Percentiles rank a stretch among this genome's conserved stretches.
These are phyloP conservation scores for Cutaneotrichosporon spelunceum DNA, from an alignment of 1,284 basidiomycete genomes.

Conservation along the genomic window DNA sequence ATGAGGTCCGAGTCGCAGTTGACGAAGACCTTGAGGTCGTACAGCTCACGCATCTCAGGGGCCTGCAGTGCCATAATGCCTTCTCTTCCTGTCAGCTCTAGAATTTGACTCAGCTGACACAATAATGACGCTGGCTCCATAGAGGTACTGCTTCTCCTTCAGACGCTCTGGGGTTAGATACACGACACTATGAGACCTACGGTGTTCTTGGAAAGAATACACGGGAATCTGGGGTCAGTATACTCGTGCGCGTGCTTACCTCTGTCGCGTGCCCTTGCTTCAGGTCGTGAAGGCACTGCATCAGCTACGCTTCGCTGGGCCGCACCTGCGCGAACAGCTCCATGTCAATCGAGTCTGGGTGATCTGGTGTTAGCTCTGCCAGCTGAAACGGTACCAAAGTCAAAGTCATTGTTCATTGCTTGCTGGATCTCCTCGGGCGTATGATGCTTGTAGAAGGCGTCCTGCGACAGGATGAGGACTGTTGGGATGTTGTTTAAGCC, in stretches of 20 bases:
- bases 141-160: slow-evolving; percentile 82
- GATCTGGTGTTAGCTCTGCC: slow-evolving; percentile 58
- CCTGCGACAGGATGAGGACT: slow-evolving; percentile 78
- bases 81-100: slow-evolving; percentile 54
- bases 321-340: slow-evolving; percentile 71
- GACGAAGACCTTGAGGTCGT: slow-evolving; percentile 78
- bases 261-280: slow-evolving; percentile 65
- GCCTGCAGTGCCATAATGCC: slow-evolving; percentile 90
- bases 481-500: slow-evolving; percentile 78
- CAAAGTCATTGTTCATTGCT: slow-evolving; percentile 79
- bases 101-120: slow-evolving; percentile 52
- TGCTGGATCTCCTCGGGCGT: slow-evolving; percentile 70
- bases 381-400: slow-evolving; percentile 58
- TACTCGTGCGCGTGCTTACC: slow-evolving; percentile 23
- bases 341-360: slow-evolving; percentile 90
- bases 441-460: slow-evolving; percentile 88
- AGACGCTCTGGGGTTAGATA: slow-evolving; percentile 58
- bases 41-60: slow-evolving; percentile 69
- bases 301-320: slow-evolving; percentile 17
- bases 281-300: slow-evolving; percentile 76
- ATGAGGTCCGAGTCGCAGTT: slow-evolving; percentile 90
- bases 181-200: slow-evolving; percentile 25
- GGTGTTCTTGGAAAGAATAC: slow-evolving; percentile 90
- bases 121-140: slow-evolving; percentile 93
- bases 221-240: slow-evolving; percentile 64